Base-by-base conservation (phyloP, 805 yeast genomes). In the Teunomyces cretensis region DNA sequence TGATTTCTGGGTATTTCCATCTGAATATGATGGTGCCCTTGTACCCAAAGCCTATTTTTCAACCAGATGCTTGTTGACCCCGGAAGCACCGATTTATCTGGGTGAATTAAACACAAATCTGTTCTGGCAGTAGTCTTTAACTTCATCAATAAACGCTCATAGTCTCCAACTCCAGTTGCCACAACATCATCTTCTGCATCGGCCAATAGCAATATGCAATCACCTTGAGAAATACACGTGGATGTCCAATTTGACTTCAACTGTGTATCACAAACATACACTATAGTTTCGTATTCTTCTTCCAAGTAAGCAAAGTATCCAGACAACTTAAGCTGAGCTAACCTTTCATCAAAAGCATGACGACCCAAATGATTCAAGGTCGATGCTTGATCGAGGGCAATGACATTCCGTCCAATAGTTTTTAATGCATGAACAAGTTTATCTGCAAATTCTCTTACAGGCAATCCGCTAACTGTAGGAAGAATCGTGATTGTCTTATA, bases 181-280 rank as follows among this genome's bases (percentile, higher is more conserved):
- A 64, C 70, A 13, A 61, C 68, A 24, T 79, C 78, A 14, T 83
- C 79, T 6, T 76, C 71, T 0, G 97, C 95, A 67, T 92, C 91
- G 0, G 97, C 97, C 12, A 94, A 64, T 13, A 94, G 68, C 27
- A 94, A 69, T n/a, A 92, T 81, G 68, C 97, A 91, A 64, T 92
- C 98, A 13, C 96, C 98, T 63, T 92, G 97, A 7, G 91, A 82
- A 33, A 92, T 86, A 62, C 98, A 94, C 0, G 97, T 88, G 7
- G 81, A 76, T 0, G 97, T 88, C 99, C 99, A 92, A 14, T 83
- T 76, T 0, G 97, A 86, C 52, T 81, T 82, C 2, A 86, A 81
- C 0, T 86, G 76, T 0, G 97, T 83, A 56, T 94, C 98, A 19
- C 94, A 91, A 9, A 92, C 82, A 58, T 92, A 94, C 1, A 92